A percentile compares a stretch with the other conserved stretches of the same genome.
Conservation (phyloP, 2,329 filamentous ascomycete species). For the Neofusicoccum laricinum region DNA sequence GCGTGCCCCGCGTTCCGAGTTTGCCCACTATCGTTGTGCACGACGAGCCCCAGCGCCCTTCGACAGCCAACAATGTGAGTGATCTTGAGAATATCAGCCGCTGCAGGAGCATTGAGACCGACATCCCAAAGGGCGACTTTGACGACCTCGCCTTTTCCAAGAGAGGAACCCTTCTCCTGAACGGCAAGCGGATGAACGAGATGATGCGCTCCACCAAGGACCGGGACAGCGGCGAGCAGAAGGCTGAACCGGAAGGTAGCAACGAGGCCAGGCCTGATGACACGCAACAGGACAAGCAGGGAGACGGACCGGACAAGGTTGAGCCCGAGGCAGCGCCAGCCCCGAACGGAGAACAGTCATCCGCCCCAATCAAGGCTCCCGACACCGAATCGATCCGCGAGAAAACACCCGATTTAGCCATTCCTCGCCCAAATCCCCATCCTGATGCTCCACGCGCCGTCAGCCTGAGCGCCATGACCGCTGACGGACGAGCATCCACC, state of each 20-base stretch:
- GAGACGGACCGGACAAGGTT: neutral
- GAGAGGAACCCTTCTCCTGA: constrained; percentile 58
- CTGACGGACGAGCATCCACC: neutral
- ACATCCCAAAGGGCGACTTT: constrained; percentile 54
- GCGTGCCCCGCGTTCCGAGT: constrained; percentile 30
- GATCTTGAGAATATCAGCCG: constrained; percentile 19
- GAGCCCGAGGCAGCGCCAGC: neutral
- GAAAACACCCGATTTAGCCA: neutral
- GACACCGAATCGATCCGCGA: neutral
- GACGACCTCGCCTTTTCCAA: constrained; percentile 59
- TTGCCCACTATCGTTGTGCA: constrained; percentile 46
- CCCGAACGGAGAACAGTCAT: neutral
- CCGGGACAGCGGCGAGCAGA: constrained; percentile 15
- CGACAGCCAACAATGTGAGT: constrained; percentile 22
- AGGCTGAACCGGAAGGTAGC: neutral
- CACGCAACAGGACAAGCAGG: neutral
- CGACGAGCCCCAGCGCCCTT: constrained; percentile 24
- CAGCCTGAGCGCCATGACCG: constrained; percentile 5
- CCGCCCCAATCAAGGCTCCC: neutral
- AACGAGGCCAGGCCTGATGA: neutral
- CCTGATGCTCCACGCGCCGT: neutral
- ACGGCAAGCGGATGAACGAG: constrained; percentile 48
- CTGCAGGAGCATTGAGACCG: constrained; percentile 52
- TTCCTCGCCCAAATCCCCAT: neutral
- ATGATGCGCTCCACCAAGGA: constrained; percentile 18